phyloP scores from a whole-genome alignment of 164 flowering plant genomes.

The Buxus sempervirens region DNA sequence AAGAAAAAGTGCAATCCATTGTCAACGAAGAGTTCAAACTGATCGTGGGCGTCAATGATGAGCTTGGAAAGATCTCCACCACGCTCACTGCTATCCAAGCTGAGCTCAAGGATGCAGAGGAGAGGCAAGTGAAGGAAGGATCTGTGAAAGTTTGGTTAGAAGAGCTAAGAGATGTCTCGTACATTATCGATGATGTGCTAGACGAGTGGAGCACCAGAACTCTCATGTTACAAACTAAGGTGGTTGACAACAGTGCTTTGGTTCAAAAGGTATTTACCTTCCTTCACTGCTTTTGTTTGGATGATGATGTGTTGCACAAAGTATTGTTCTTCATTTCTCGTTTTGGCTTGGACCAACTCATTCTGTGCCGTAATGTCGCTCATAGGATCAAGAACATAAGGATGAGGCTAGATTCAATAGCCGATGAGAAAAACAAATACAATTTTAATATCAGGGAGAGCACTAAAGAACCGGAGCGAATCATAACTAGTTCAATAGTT shows the following conservation, averaged over 20 bases:
- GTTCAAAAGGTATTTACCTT: neutral
- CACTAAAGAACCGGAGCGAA: neutral
- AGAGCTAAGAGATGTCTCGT: conserved; percentile 10
- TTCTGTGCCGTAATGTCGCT: conserved; percentile 9
- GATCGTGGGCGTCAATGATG: conserved; percentile 3
- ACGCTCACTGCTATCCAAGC: conserved; percentile 5
- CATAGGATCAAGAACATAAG: conserved; percentile 10
- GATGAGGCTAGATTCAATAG: conserved; percentile 8
- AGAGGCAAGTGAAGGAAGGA: conserved; percentile 1
- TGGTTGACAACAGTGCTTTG: neutral
- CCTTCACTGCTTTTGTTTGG: neutral
- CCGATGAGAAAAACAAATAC: neutral
- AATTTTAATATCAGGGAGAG: neutral
- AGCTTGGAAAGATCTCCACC: conserved; percentile 2
- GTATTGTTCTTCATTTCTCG: neutral
- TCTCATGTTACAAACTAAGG: neutral
- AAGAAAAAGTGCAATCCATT: no score
- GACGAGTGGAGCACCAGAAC: conserved; percentile 23
- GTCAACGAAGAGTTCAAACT: no score
- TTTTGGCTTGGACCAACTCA: neutral
- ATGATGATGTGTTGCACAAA: no score
- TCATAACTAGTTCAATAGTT: neutral
- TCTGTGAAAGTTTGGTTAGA: conserved; percentile 16
- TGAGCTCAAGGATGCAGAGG: conserved; percentile 25
- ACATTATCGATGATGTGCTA: conserved; percentile 19